Conservation (phyloP, 23 red algal genomes). For the Gracilariopsis chorda region DNA sequence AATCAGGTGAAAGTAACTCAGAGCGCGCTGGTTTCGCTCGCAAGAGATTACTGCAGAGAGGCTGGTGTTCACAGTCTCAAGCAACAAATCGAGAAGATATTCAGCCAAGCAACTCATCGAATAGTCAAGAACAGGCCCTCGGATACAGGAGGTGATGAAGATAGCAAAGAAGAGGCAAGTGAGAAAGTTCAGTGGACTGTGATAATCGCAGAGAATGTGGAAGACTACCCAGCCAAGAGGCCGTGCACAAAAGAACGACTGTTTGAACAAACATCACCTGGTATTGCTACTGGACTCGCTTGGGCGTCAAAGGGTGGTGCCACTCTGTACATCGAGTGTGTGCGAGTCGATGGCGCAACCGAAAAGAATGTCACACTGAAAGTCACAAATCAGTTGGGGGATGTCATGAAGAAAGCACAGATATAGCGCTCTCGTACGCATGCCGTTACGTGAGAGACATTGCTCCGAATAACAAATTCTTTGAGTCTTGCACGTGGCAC, state of each 20-base stretch:
- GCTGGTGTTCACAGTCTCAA: conserved; percentile 93
- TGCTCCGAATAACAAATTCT: conserved; percentile 83
- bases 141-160: neutral
- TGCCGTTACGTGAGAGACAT: conserved; percentile 55
- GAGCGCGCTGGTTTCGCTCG: conserved; percentile 64
- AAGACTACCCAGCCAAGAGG: conserved; percentile 72
- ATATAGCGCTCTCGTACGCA: conserved; percentile 91
- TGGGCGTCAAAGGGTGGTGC: conserved; percentile 91
- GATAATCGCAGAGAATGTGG: conserved; percentile 51
- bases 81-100: conserved; percentile 90
- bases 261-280: conserved; percentile 70
- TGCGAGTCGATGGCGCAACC: conserved; percentile 47
- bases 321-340: conserved; percentile 88
- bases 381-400: conserved; percentile 83
- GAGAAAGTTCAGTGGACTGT: neutral
- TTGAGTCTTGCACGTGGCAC: conserved; percentile 72
- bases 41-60: conserved; percentile 93
- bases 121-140: conserved; percentile 33
- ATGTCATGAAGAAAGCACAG: conserved; percentile 97
- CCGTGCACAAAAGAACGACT: conserved; percentile 69
- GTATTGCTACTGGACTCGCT: conserved; percentile 88
- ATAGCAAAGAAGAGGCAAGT: neutral
- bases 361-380: conserved; percentile 45
- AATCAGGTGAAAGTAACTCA: conserved; percentile 67
- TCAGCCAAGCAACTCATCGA: conserved; percentile 67